Evolutionary conservation across 73 alveolate species (phyloP).

Genomic region (Symbiodinium natans): DNA sequence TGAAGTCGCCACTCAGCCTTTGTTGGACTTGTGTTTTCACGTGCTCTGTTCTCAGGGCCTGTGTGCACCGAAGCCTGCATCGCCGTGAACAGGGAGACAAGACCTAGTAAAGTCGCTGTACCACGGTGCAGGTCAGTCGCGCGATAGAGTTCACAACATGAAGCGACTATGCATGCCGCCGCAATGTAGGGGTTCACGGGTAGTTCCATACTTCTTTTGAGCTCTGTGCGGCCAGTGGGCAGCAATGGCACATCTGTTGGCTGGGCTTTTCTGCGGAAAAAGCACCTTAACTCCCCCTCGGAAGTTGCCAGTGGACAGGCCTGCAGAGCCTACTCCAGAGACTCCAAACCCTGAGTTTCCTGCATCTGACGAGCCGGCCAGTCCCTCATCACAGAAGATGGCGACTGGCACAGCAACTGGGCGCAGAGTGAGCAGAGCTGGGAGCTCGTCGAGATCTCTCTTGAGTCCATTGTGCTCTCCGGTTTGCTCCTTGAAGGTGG

Average conservation of each 20-base stretch:
- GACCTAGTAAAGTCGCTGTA: not conserved
- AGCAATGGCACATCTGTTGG: not conserved
- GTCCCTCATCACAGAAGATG: not conserved
- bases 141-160: not conserved
- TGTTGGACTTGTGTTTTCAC: not conserved
- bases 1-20: constrained; percentile 51
- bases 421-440: not conserved
- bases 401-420: not conserved
- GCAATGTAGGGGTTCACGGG: not conserved
- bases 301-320: not conserved
- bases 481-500: not conserved
- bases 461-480: not conserved
- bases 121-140: not conserved
- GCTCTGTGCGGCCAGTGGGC: not conserved
- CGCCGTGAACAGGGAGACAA: no score
- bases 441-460: not conserved
- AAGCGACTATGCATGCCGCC: no score
- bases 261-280: not conserved
- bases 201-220: not conserved
- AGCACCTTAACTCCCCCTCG: not conserved
- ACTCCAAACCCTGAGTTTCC: not conserved
- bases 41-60: no score
- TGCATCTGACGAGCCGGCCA: not conserved
- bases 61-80: no score
- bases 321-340: not conserved